Evolutionary conservation across 2,329 filamentous ascomycete genomes (phyloP), one percentile per base, ranked within the genome.

Genomic region (Xylariaceae sp.): DNA sequence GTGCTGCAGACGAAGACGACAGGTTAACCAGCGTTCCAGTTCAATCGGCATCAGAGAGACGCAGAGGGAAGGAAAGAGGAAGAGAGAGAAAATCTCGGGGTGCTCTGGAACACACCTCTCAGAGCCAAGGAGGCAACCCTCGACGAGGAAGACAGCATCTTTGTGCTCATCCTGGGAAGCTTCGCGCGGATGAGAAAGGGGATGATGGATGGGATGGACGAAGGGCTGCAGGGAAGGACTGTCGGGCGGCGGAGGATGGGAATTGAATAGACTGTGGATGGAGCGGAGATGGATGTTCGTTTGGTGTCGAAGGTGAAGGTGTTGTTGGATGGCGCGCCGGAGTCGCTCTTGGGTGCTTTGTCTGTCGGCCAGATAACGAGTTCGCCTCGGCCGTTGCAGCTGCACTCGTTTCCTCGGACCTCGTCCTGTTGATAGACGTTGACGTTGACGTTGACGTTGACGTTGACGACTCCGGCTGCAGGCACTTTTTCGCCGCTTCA

Each of bases 1-100:
- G 87, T 70, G 76, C 87, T 90, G 64, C 61, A 53, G 47, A 48
- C 48, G 43, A 44, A 47, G 51, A 40, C 33, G 36, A 44, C 42
- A 43, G 27, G 52, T 57, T 64, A 66, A 66, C 59, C 51, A 59
- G 53, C 40, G 53, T 39, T 40, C 35, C 40, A 32, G 39, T 41
- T 40, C 14, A 30, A 18, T 35, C 39, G 33, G 15, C 22, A 27
- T 5, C 22, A 27, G 22, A 27, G 22, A 27, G 22, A 7, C 22
- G 7, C 4, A 27, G 22, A 27, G 22, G 7, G 22, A 27, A 5
- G 22, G 7, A 27, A 27, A 7, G 7, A 15, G 44, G 33, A 19
- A 36, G 22, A 6, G 19, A 30, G 3, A 42, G 45, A 6, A n/a
- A 38, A 38, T 22, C 32, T 27, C 35, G 41, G 48, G 45, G 19